A percentile compares a stretch with the other conserved stretches of the same genome.
Evolutionary conservation across 106 monocot genomes (phyloP).

Genomic region (Dioscorea dumetorum): DNA sequence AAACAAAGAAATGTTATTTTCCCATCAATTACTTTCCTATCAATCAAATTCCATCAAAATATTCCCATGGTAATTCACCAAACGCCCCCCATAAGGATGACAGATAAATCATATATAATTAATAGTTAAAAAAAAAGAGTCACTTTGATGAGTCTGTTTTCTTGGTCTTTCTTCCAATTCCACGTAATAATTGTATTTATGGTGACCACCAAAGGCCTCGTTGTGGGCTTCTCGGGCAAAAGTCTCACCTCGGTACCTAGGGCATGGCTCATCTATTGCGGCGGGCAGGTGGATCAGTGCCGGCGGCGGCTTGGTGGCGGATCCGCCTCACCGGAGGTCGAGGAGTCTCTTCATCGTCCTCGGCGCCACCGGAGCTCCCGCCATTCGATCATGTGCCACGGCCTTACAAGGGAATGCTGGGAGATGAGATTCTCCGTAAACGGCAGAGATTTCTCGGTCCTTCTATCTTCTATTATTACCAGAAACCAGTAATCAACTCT

Average conservation of each 20-base stretch:
- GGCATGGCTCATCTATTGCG: conserved; percentile 13
- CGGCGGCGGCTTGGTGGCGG: conserved; percentile 12
- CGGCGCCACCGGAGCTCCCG: conserved; percentile 45
- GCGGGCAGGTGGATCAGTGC: conserved; percentile 14
- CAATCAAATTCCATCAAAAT: too few relatives aligned
- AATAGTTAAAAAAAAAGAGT: too few relatives aligned
- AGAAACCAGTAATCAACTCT: conserved; percentile 55
- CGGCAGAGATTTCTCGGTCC: conserved; percentile 72
- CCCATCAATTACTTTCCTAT: too few relatives aligned
- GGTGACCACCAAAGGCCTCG: too few relatives aligned
- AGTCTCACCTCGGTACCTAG: neutral
- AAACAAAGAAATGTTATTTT: too few relatives aligned
- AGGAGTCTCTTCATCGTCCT: neutral
- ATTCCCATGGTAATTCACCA: too few relatives aligned
- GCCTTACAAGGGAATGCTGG: conserved; percentile 57
- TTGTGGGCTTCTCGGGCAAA: too few relatives aligned
- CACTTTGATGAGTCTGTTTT: too few relatives aligned
- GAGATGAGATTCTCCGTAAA: conserved; percentile 72
- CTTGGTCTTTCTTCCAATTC: too few relatives aligned
- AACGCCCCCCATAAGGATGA: too few relatives aligned
- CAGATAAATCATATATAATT: too few relatives aligned
- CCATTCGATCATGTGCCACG: conserved; percentile 63
- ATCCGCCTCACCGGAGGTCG: conserved; percentile 12
- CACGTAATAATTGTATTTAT: too few relatives aligned
- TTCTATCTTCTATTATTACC: conserved; percentile 87